Percentiles rank a stretch among this genome's conserved stretches.
phyloP scores from a whole-genome alignment of 2,329 filamentous ascomycete species.

The Bipolaris bicolor region DNA sequence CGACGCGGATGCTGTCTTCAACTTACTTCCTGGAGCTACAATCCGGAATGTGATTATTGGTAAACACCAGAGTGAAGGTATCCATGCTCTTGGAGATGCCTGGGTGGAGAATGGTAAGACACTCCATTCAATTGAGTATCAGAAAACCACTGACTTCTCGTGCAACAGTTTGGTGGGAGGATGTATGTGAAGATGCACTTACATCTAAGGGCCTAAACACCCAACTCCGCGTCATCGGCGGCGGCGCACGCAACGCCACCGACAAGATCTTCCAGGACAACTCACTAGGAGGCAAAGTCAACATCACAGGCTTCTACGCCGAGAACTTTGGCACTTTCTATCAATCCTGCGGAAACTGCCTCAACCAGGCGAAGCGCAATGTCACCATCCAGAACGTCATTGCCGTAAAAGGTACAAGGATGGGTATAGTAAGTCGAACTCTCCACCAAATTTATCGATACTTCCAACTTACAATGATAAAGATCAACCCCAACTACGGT shows the following conservation, averaged over 20 bases:
- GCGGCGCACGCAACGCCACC: slow-evolving; percentile 32
- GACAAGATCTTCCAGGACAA: slow-evolving; percentile 35
- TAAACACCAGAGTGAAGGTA: slow-evolving; percentile 35
- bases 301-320: slow-evolving; percentile 35
- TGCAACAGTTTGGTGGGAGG: slow-evolving; percentile 34
- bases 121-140: rapidly evolving
- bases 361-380: slow-evolving; percentile 37
- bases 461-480: background rate
- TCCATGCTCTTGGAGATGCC: slow-evolving; percentile 34
- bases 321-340: slow-evolving; percentile 36
- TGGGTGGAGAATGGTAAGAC: slow-evolving; percentile 36
- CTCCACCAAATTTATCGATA: no score
- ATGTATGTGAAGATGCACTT: slow-evolving; percentile 34
- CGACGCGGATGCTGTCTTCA: slow-evolving; percentile 35
- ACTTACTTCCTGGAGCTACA: slow-evolving; percentile 28
- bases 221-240: slow-evolving; percentile 36
- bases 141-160: slow-evolving; percentile 2
- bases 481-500: slow-evolving; percentile 34
- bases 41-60: slow-evolving; percentile 35
- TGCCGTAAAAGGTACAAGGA: slow-evolving; percentile 32
- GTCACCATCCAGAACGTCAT: slow-evolving; percentile 36
- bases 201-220: slow-evolving; percentile 36
- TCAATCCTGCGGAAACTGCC: slow-evolving; percentile 34
- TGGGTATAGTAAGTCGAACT: slow-evolving; percentile 25
- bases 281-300: slow-evolving; percentile 30